phyloP scores from a whole-genome alignment of 495 filamentous ascomycete species.

The Tetracladium marchalianum region DNA sequence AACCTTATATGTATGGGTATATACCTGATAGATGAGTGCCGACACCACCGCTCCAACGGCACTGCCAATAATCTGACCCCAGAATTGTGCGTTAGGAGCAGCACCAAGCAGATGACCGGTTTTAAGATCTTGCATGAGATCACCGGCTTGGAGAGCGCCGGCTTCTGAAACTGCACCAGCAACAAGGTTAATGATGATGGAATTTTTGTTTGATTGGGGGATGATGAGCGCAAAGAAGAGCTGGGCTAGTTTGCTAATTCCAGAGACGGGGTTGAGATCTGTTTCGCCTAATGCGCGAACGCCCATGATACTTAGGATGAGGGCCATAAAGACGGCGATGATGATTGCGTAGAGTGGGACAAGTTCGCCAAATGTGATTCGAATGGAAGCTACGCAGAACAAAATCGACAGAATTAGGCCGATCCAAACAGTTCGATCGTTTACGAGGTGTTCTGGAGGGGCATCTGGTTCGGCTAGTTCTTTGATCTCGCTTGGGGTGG shows the following conservation, averaged over 20 bases:
- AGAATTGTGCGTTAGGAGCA: constrained; percentile 90
- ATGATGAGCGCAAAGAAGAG: constrained; percentile 87
- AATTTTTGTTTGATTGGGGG: constrained; percentile 63
- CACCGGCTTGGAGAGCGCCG: constrained; percentile 88
- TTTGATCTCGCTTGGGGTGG: constrained; percentile 8
- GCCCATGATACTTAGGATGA: constrained; percentile 89
- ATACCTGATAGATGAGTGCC: constrained; percentile 82
- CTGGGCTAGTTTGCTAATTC: constrained; percentile 93
- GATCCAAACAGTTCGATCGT: constrained; percentile 56
- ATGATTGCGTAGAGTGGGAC: constrained; percentile 64
- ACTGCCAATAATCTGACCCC: constrained; percentile 86
- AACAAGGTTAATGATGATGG: constrained; percentile 84
- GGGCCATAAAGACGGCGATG: constrained; percentile 74
- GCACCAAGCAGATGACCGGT: constrained; percentile 90
- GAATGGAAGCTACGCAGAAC: constrained; percentile 72
- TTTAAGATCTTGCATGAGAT: constrained; percentile 98
- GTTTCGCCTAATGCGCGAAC: constrained; percentile 92
- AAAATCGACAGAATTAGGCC: constrained; percentile 66
- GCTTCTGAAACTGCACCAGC: constrained; percentile 85
- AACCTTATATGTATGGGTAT: constrained; percentile 79
- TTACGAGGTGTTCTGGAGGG: constrained; percentile 73
- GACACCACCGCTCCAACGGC: constrained; percentile 81
- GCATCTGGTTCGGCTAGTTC: constrained; percentile 53
- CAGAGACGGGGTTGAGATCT: constrained; percentile 92
- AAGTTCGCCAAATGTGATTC: constrained; percentile 61